Percentiles rank a stretch among this genome's conserved stretches.
phyloP scores from a whole-genome alignment of 2,329 filamentous ascomycete genomes.

The Aspergillus glaucus region DNA sequence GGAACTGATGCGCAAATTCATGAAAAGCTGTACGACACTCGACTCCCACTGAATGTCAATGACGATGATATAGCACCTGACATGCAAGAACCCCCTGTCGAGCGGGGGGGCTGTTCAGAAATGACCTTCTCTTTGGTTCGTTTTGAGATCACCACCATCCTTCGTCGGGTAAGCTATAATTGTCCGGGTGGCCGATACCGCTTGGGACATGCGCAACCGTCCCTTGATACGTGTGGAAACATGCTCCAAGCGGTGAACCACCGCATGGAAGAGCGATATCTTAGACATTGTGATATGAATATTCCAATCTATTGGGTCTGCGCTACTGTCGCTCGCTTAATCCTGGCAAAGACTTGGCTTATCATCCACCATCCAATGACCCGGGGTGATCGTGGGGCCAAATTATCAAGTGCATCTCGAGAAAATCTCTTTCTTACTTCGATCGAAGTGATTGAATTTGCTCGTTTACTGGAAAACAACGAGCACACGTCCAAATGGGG shows the following conservation, averaged over 20 bases:
- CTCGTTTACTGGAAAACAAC: conserved; percentile 59
- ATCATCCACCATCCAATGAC: conserved; percentile 70
- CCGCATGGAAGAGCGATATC: conserved; percentile 51
- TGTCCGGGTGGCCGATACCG: conserved; percentile 24
- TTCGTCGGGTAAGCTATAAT: conserved; percentile 34
- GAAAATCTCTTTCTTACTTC: conserved; percentile 66
- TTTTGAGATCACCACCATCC: conserved; percentile 45
- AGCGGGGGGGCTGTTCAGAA: conserved; percentile 49
- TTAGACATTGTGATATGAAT: conserved; percentile 46
- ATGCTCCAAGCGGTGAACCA: conserved; percentile 49
- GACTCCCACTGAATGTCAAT: conserved; percentile 47
- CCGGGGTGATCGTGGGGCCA: conserved; percentile 49
- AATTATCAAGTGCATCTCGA: conserved; percentile 56
- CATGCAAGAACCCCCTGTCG: conserved; percentile 43
- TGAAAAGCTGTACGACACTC: conserved; percentile 42
- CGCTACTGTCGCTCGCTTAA: conserved; percentile 61
- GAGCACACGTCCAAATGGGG: conserved; percentile 56
- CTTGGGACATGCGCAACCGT: conserved; percentile 8
- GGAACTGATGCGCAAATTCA: conserved; percentile 42
- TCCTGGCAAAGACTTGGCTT: conserved; percentile 72
- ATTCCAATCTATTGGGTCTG: conserved; percentile 61
- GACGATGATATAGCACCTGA: conserved; percentile 47
- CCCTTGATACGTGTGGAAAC: conserved; percentile 33
- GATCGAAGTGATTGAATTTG: conserved; percentile 69
- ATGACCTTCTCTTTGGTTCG: conserved; percentile 48